Conservation (phyloP, 495 filamentous ascomycete species). For the Articulospora tetracladia region DNA sequence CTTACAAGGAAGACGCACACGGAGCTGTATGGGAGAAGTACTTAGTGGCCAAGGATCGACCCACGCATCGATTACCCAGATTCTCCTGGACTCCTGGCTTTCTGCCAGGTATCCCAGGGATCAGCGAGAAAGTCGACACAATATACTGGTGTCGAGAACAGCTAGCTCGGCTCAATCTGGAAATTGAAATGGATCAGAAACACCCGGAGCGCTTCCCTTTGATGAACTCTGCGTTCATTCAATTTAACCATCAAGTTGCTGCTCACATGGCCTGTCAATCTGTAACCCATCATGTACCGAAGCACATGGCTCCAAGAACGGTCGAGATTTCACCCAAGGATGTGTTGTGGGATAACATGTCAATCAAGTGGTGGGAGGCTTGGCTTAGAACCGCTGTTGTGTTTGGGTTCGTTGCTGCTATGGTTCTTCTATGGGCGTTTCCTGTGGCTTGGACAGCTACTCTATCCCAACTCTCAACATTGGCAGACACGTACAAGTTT, state of each 20-base stretch:
- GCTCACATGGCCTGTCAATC: slow-evolving; percentile 98
- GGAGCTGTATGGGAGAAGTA: slow-evolving; percentile 84
- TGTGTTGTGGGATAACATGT: slow-evolving; percentile 98
- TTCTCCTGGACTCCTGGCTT: slow-evolving; percentile 68
- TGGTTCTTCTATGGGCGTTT: slow-evolving; percentile 88
- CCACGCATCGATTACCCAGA: slow-evolving; percentile 76
- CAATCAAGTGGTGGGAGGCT: slow-evolving; percentile 89
- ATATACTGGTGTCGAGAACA: slow-evolving; percentile 90
- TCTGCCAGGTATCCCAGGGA: slow-evolving; percentile 72
- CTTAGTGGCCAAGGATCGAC: slow-evolving; percentile 74
- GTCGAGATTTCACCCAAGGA: slow-evolving; percentile 93
- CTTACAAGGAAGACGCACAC: slow-evolving; percentile 57
- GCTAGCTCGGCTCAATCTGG: slow-evolving; percentile 82
- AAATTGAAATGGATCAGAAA: slow-evolving; percentile 89
- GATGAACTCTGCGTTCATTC: slow-evolving; percentile 98
- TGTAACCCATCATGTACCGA: slow-evolving; percentile 85
- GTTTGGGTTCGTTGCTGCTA: slow-evolving; percentile 60
- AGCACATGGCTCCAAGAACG: slow-evolving; percentile 88
- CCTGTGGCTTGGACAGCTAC: slow-evolving; percentile 86
- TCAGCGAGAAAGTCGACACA: slow-evolving; percentile 91
- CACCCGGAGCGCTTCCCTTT: slow-evolving; percentile 83
- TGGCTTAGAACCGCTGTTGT: slow-evolving; percentile 72
- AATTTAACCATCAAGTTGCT: slow-evolving; percentile 97
- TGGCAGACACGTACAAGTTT: slow-evolving; percentile 62
- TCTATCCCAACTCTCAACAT: slow-evolving; percentile 67